Evolutionary conservation across 228 moss, liverwort and hornwort genomes (phyloP).

Genomic region (Sphagnum magellanicum): DNA sequence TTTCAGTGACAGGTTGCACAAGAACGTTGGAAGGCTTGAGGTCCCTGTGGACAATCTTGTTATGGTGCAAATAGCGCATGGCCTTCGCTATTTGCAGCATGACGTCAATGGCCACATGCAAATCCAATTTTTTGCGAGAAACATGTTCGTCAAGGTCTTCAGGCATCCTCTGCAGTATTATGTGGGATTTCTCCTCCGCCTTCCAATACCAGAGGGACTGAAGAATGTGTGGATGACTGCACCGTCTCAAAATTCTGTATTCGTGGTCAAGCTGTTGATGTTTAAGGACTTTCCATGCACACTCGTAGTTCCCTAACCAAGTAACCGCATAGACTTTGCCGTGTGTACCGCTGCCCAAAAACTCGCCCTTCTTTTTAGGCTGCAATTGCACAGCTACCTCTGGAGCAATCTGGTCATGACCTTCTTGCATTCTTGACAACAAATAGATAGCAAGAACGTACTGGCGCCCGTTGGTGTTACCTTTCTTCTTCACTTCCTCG

Average conservation of each 20-base stretch:
- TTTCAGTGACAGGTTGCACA: constrained; percentile 11
- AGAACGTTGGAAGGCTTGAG: constrained; percentile 20
- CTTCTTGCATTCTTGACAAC: neutral
- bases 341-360: constrained; percentile 5
- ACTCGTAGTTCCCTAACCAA: constrained; percentile 19
- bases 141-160: constrained; percentile 11
- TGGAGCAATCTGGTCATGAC: neutral
- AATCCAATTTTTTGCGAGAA: neutral
- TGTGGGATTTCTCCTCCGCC: constrained; percentile 6
- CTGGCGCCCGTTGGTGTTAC: neutral
- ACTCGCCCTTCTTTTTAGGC: rapidly evolving
- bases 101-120: constrained; percentile 15
- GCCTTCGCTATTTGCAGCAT: constrained; percentile 28
- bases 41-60: constrained; percentile 14
- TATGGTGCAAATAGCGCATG: constrained; percentile 19
- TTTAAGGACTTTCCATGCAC: constrained; percentile 16
- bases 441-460: neutral
- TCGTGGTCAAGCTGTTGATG: constrained; percentile 2
- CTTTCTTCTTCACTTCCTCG: neutral
- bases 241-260: constrained; percentile 12
- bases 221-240: constrained; percentile 32
- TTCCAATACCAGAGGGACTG: constrained; percentile 28
- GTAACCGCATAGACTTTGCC: constrained; percentile 13
- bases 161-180: constrained; percentile 19
- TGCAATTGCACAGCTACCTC: constrained; percentile 6